Evolutionary conservation across 805 yeast genomes (phyloP).

Genomic region (Vanderwaltozyma tropicalis): DNA sequence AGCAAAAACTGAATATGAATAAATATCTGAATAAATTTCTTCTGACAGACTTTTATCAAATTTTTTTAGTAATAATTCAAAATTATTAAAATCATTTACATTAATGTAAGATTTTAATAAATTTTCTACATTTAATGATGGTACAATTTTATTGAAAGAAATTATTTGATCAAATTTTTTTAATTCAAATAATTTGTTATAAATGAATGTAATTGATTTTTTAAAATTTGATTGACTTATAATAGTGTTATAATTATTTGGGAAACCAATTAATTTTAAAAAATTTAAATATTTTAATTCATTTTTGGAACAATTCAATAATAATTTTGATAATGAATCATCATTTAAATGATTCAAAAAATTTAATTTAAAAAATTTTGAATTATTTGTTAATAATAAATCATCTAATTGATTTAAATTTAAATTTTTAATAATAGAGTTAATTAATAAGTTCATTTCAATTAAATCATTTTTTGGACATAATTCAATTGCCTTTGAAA

Average conservation of each 20-base stretch:
- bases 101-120: slow-evolving; percentile 20
- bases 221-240: slow-evolving; percentile 23
- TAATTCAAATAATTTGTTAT: slow-evolving; percentile 11
- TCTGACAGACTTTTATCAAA: slow-evolving; percentile 10
- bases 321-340: slow-evolving; percentile 15
- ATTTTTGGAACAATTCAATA: neutral
- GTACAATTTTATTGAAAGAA: slow-evolving; percentile 17
- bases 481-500: slow-evolving; percentile 10
- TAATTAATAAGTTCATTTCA: slow-evolving; percentile 10
- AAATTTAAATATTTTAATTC: slow-evolving; percentile 5
- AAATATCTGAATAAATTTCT: slow-evolving; percentile 10
- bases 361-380: slow-evolving; percentile 9
- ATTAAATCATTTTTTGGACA: slow-evolving; percentile 8
- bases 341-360: slow-evolving; percentile 16
- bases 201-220: slow-evolving; percentile 14
- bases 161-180: slow-evolving; percentile 13
- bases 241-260: slow-evolving; percentile 20
- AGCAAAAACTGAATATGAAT: slow-evolving; percentile 18
- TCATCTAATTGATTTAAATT: neutral
- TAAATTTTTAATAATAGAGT: slow-evolving; percentile 9
- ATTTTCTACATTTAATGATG: slow-evolving; percentile 17
- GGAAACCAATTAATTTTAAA: slow-evolving; percentile 17
- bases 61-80: slow-evolving; percentile 9
- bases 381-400: neutral
- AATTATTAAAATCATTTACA: slow-evolving; percentile 15